Evolutionary conservation across 208 protist genomes (phyloP), one percentile per base, ranked within the genome.

Genomic region (Leishmania major): DNA sequence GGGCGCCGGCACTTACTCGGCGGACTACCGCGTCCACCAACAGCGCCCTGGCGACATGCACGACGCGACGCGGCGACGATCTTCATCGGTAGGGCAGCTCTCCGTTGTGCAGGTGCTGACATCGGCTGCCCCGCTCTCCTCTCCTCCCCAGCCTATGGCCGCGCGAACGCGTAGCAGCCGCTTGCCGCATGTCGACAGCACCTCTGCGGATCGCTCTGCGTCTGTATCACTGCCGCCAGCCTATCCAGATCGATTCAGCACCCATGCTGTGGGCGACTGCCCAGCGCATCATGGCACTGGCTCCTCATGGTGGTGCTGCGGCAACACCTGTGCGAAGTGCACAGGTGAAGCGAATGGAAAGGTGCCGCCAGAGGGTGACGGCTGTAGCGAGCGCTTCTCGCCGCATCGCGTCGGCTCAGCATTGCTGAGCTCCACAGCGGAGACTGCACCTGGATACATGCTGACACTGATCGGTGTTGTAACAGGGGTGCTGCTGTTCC

Each of bases 401-500:
- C 45, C 51, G 43, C 77, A 64, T 57, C 62, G 64, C 49, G 57
- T 83, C 53, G 49, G 78, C 35, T 55, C 70, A 3, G 83, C 83
- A 15, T 75, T 86, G 73, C 19, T 53, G 51, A 83, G 78, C 75
- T n/a, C 83, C 17, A 59, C 79, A 11, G 25, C 62, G 43, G 78
- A 82, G 51, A 77, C 75, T 5, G 64, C 83, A 31, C 83, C 83
- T 3, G 83, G 78, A 1, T 86, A 64, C 69, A 37, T 86, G 62
- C 40, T 88, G 55, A 74, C 35, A 19, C 57, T 89, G 19, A 79
- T 89, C 4, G 94, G 91, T 22, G 43, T 94, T 7, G 70, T 94
- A 15, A 90, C 86, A 19, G 91, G 86, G 15, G 25, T 94, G 31
- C 90, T 96, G 76, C 87, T 93, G 59, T 97, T 93, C 71, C 80